Base-by-base conservation (phyloP, 1,139 yeast species). In the Candida sp. region DNA sequence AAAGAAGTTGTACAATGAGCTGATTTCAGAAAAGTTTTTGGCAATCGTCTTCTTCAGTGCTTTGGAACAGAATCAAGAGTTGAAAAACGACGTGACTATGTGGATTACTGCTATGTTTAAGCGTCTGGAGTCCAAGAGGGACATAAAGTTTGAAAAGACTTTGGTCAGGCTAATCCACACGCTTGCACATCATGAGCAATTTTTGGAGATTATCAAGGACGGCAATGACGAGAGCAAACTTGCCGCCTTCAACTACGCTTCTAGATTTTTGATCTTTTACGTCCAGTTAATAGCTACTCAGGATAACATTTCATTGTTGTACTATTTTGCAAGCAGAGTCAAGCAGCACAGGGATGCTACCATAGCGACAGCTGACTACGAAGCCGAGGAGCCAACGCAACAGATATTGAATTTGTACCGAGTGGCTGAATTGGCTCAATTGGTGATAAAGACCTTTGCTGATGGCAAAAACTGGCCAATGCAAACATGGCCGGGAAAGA, bases 401-500 rank as follows among this genome's bases (percentile, higher is more conserved):
- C 66, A 66, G 34, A 70, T 69, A 1, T 59, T 67, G 50, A 74
- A 80, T 42, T 69, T 91, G 38, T 91, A 90, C 63, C 65, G 85
- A 46, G 72, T 90, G 8, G 81, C 97, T 1, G 98, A 92, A 60
- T 66, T 91, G 44, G 77, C 92, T 1, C 96, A 90, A 65, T 68
- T 87, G 54, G 72, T 84, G 4, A 75, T 92, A 43, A 80, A 85
- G 51, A 84, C 81, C 51, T 70, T 81, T 38, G 83, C 88, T 46
- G 87, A 82, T 41, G 63, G 67, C 17, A 83, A 79, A 60, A 77
- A 76, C 47, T 90, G 97, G 96, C 80, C 81, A 25, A 74, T 89
- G 54, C 82, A 85, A 32, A 84, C 93, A 0, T 92, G 94, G 85
- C 96, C 97, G 0, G 96, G 94, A 0, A 88, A 86, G 58, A 67